Base-by-base conservation (phyloP, 805 yeast species). In the Brettanomyces naardenensis region DNA sequence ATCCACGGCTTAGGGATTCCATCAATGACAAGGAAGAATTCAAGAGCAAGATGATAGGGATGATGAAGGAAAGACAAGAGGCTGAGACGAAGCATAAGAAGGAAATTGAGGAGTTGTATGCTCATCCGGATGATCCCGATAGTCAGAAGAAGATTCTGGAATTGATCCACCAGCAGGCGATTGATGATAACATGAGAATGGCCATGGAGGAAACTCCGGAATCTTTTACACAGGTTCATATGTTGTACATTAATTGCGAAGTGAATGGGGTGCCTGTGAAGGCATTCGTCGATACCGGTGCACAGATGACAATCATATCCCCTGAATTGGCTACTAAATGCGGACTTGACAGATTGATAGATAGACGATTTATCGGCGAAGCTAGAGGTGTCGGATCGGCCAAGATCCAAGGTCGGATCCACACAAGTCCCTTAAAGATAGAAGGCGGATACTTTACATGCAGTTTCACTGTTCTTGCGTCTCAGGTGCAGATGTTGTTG, bases 231-330 rank as follows among this genome's bases (percentile, higher is more conserved):
- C 40, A 47, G n/a, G 94, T 90, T 3, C 73, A 74, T 23, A 88
- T 92, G 95, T 69, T 92, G 28, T 90, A 80, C 59, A 77, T 92
- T 13, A 69, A 78, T 39, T 68, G 87, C 29, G 80, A 75, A 46
- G 80, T 90, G 27, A 89, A 92, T 51, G 90, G 92, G 1, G 67
- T 70, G 33, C 78, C 80, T 18, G 81, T 88, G 3, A 85, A 85
- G 55, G 97, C 97, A 0, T 87, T 92, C 64, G 95, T 92, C 4
- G 99, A 92, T 56, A 78, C 97, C 0, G 98, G 99, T 2, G 97
- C 99, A 0, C 96, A 88, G 58, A 66, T 76, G 21, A 88, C 98
- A 0, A 80, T 92, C 29, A 75, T 92, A 52, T 78, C 88, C 23
- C 83, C 94, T 1, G 64, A 66, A 30, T 66, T 89, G 45, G 95